Evolutionary conservation across 495 filamentous ascomycete genomes (phyloP), one percentile per base, ranked within the genome.

Genomic region (Penicillium pancosmium): DNA sequence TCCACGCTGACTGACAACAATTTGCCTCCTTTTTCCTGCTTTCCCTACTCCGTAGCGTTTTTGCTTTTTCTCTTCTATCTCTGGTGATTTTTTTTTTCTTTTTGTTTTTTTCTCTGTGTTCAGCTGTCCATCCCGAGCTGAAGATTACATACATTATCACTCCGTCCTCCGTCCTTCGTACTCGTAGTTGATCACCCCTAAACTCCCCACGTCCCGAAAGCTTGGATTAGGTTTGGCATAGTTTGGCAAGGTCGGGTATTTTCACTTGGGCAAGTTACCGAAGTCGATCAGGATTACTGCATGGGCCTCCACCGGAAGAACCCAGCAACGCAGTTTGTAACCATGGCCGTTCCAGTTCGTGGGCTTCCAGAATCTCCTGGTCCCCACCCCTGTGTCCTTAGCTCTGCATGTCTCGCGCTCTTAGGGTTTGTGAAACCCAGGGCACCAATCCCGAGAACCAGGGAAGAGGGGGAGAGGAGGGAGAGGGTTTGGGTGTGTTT

Each of bases 271-370:
- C 48, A 23, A 23, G 2, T 44, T 44, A 4, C 23, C 23, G 23
- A 31, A 54, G 52, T 44, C 52, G 23, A 54, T 54, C 52, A 54
- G 25, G 41, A 48, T 48, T 48, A n/a, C 10, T 36, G 23, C 23
- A 49, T 44, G 21, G 16, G 9, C 34, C 52, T 52, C 38, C 48
- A 56, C 54, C 56, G 54, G 41, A 57, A 13, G 41, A 54, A 54
- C 36, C 51, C 9, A 41, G 35, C 41, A 7, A 7, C 8, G 27
- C 6, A 31, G 1, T 31, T 49, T 57, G 57, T 64, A 64, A 64
- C 61, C 57, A 56, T 60, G 56, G 61, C 53, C 53, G 61, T 64
- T 60, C 56, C 61, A 60, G 56, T 54, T 59, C 58, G 40, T 52
- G 33, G 47, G 5, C 47, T 56, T 61, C 48, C 58, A 56, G 52